phyloP scores from a whole-genome alignment of 2,329 filamentous ascomycete species.

The Neocucurbitaria cava region DNA sequence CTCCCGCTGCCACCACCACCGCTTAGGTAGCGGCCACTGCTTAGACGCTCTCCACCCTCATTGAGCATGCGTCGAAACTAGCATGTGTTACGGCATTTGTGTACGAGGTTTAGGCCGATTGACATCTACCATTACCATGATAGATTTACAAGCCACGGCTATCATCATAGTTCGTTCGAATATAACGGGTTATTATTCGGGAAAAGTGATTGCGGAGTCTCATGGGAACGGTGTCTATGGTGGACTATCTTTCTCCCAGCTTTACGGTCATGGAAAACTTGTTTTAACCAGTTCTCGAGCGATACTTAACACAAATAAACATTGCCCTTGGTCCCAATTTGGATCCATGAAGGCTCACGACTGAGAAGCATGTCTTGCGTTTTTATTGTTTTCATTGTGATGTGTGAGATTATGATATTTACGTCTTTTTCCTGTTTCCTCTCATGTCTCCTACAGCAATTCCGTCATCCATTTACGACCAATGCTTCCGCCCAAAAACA shows the following conservation, averaged over 20 bases:
- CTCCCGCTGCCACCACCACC: constrained; percentile 34
- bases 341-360: constrained; percentile 4
- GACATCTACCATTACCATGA: constrained; percentile 39
- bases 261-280: constrained; percentile 34
- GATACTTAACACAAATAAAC: constrained; percentile 11
- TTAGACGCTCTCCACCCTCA: constrained; percentile 18
- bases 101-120: constrained; percentile 30
- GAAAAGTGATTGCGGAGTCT: constrained; percentile 45
- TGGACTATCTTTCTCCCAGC: constrained; percentile 29
- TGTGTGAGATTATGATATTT: neutral
- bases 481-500: too few species aligned
- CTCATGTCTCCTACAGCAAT: too few species aligned
- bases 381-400: too few species aligned
- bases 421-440: too few species aligned
- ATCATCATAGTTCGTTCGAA: constrained; percentile 39
- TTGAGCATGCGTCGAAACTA: constrained; percentile 24
- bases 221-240: constrained; percentile 39
- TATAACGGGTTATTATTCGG: constrained; percentile 29
- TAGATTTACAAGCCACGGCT: constrained; percentile 38
- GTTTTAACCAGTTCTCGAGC: constrained; percentile 29
- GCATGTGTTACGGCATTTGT: constrained; percentile 33
- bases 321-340: constrained; percentile 2
- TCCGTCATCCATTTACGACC: too few species aligned
- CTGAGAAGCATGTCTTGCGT: neutral
- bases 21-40: constrained; percentile 42